phyloP scores from a whole-genome alignment of 2,329 filamentous ascomycete species.

The Diaporthe citri region DNA sequence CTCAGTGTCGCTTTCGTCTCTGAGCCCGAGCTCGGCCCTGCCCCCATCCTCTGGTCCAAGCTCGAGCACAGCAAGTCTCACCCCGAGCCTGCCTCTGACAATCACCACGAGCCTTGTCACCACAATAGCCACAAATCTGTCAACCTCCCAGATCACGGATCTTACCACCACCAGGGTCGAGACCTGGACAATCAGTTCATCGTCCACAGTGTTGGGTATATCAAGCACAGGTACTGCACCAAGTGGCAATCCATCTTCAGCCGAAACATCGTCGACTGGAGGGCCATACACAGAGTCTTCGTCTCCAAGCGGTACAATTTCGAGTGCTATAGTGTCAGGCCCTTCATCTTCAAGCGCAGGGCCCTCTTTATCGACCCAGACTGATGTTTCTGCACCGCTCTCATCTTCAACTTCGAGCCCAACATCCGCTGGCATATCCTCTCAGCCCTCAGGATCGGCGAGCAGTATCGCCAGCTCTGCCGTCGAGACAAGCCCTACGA shows the following conservation, averaged over 20 bases:
- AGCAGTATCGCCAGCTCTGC: conserved; percentile 8
- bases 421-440: not conserved
- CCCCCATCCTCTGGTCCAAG: conserved; percentile 5
- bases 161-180: conserved; percentile 28
- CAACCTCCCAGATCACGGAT: conserved; percentile 38
- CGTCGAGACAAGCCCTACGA: not conserved
- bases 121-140: conserved; percentile 34
- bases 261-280: not conserved
- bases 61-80: not conserved
- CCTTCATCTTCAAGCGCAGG: not conserved
- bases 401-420: not conserved
- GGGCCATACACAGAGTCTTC: not conserved
- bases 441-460: not conserved
- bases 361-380: not conserved
- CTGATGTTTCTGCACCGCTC: not conserved
- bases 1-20: conserved; percentile 13
- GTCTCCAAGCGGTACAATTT: not conserved
- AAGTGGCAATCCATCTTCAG: not conserved
- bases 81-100: conserved; percentile 17
- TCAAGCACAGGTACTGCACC: not conserved
- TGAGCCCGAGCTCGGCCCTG: not conserved
- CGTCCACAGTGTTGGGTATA: not conserved
- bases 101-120: conserved; percentile 29
- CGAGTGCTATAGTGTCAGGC: not conserved
- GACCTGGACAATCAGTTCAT: conserved; percentile 24